A percentile compares a stretch with the other conserved stretches of the same genome.
Conservation (phyloP, 345 rosid genomes). For the Eucalyptus lansdowneana region DNA sequence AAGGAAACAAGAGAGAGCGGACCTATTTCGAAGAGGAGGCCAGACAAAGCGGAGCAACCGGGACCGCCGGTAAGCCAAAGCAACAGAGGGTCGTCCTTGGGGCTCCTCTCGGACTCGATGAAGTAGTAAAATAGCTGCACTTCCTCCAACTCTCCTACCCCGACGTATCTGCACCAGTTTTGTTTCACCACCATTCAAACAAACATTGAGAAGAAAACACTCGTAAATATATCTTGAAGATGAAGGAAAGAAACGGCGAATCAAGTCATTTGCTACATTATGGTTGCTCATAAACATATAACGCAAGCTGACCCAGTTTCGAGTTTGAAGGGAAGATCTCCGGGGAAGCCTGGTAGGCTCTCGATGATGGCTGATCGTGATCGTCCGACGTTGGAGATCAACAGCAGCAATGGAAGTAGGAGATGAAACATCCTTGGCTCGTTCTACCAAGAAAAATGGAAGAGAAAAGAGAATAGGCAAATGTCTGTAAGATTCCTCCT, state of each 20-base stretch:
- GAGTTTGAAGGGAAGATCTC: constrained; percentile 7
- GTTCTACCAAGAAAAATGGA: background rate
- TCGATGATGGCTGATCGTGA: background rate
- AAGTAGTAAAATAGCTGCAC: constrained; percentile 8
- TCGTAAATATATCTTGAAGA: background rate
- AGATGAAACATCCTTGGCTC: background rate
- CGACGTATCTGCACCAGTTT: background rate
- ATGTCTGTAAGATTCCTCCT: background rate
- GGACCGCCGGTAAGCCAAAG: constrained; percentile 22
- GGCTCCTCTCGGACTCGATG: constrained; percentile 7
- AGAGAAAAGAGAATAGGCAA: background rate
- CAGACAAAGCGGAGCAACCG: constrained; percentile 10
- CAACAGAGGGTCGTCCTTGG: constrained; percentile 5
- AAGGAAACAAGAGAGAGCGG: too few species aligned
- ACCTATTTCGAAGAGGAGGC: constrained; percentile 4
- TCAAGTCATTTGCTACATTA: background rate
- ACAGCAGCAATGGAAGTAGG: background rate
- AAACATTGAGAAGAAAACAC: background rate
- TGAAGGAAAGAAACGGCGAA: background rate
- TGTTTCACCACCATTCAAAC: background rate
- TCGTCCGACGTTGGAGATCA: background rate
- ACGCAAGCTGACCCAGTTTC: background rate
- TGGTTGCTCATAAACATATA: background rate
- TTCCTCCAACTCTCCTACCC: constrained; percentile 8
- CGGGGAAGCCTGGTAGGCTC: constrained; percentile 3